Evolutionary conservation across 352 stramenopile genomes (phyloP).

Genomic region (Globisporangium viniferum): DNA sequence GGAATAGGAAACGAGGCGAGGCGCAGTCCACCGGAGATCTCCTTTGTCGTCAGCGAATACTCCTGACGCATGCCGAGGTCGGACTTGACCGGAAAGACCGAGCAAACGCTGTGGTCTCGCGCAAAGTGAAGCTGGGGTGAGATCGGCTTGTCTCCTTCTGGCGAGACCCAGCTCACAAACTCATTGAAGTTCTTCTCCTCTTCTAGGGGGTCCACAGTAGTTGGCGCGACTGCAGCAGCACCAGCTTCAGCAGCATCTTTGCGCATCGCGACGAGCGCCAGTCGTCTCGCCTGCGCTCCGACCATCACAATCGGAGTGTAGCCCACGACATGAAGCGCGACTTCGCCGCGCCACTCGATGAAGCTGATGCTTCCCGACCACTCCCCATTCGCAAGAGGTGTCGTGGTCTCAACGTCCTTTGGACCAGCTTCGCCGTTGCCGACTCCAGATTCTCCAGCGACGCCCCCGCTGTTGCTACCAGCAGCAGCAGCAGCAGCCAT

Average conservation of each 20-base stretch:
- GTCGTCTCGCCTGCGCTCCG: conserved; percentile 67
- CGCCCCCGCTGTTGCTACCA: neutral
- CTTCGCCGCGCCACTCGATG: conserved; percentile 80
- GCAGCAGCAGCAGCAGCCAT: neutral
- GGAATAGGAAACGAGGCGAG: conserved; percentile 81
- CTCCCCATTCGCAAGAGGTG: conserved; percentile 52
- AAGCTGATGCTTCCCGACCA: conserved; percentile 83
- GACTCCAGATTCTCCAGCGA: conserved; percentile 11
- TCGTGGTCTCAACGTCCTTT: conserved; percentile 34
- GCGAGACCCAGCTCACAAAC: conserved; percentile 74
- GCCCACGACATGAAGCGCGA: conserved; percentile 71
- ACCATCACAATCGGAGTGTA: conserved; percentile 79
- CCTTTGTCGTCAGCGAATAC: conserved; percentile 79
- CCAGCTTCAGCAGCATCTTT: conserved; percentile 26
- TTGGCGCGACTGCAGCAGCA: conserved; percentile 9
- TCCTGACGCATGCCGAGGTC: conserved; percentile 72
- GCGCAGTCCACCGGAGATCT: conserved; percentile 79
- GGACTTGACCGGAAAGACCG: conserved; percentile 50
- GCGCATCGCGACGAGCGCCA: conserved; percentile 71
- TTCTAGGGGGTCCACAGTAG: conserved; percentile 41
- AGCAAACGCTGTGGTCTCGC: conserved; percentile 67
- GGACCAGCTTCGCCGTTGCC: conserved; percentile 20
- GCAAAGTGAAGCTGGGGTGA: conserved; percentile 71
- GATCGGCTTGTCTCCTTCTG: conserved; percentile 65
- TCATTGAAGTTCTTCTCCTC: conserved; percentile 84